phyloP scores from a whole-genome alignment of 2,329 filamentous ascomycete species.

The Aspergillus ruber region DNA sequence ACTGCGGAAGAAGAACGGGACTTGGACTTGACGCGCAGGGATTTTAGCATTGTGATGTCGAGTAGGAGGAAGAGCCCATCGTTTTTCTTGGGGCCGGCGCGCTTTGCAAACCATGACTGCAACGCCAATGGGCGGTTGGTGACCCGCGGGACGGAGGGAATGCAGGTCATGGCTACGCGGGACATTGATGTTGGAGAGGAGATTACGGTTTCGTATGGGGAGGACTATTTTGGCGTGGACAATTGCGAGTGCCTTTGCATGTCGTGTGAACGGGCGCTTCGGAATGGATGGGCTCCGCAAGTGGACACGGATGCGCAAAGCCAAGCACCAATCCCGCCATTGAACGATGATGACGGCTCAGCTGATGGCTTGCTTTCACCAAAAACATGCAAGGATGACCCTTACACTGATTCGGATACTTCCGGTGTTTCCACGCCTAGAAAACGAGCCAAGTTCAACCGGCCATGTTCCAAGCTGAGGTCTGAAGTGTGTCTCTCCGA shows the following conservation, averaged over 20 bases:
- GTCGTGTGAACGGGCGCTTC: slow-evolving; percentile 68
- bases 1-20: slow-evolving; percentile 84
- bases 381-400: slow-evolving; percentile 23
- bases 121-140: slow-evolving; percentile 82
- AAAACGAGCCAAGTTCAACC: slow-evolving; percentile 28
- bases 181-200: slow-evolving; percentile 85
- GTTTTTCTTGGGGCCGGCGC: slow-evolving; percentile 87
- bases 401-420: slow-evolving; percentile 22
- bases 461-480: slow-evolving; percentile 29
- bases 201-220: slow-evolving; percentile 92
- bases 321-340: slow-evolving; percentile 26
- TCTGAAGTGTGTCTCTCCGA: slow-evolving; percentile 31
- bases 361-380: slow-evolving; percentile 12
- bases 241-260: slow-evolving; percentile 92
- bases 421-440: slow-evolving; percentile 22
- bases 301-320: slow-evolving; percentile 31
- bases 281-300: slow-evolving; percentile 73
- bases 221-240: slow-evolving; percentile 89
- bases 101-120: slow-evolving; percentile 97
- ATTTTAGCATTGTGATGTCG: slow-evolving; percentile 95
- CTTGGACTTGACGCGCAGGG: slow-evolving; percentile 73
- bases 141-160: slow-evolving; percentile 76
- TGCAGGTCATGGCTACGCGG: slow-evolving; percentile 79
- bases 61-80: slow-evolving; percentile 85
- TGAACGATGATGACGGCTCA: slow-evolving; percentile 17